Evolutionary conservation across 257 asterid species (phyloP), one percentile per base, ranked within the genome.

Genomic region (Parsonsia alboflavescens): DNA sequence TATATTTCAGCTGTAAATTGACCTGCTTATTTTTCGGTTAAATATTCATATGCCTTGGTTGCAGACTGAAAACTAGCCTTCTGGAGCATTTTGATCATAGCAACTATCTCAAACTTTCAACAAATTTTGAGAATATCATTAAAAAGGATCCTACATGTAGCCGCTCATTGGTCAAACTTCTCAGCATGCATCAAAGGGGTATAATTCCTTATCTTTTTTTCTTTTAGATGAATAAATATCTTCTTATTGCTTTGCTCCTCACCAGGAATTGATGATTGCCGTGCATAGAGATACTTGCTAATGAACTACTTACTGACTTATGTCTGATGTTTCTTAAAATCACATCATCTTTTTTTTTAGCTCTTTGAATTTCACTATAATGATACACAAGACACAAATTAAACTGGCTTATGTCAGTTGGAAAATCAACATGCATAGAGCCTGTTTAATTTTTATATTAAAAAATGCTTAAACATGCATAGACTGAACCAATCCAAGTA

Each of bases 121-220:
- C 80, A 57, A 81, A 86, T 81, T 76, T 78, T 75, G 98, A 94
- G 86, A 90, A 89, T 68, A 86, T 83, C 61, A 74, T 90, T 86
- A 86, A 84, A 86, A 90, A 86, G 83, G 96, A 94, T 73, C 97
- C 98, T 19, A 84, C 92, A n/a, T 90, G 97, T 84, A 79, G 82
- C 57, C 80, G 78, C 81, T 85, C 98, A 61, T 75, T 94, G 84
- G 76, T 88, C 36, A 88, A 81, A 80, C 97, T 91, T 73, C 61
- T 83, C 70, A 78, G 73, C 82, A 81, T 91, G 90, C 89, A 90
- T 81, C 85, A 46, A 56, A 86, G 80, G 49, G 97, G 97, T 94
- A 88, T 68, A 26, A 39, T 49, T 46, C n/a, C 24, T 45, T 24
- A 0, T 64, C n/a, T 8, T 8, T 70, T 6, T 33, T 33, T 33